Evolutionary conservation across 2,329 filamentous ascomycete genomes (phyloP), one percentile per base, ranked within the genome.

Genomic region (Aspergillus novofumigatus): DNA sequence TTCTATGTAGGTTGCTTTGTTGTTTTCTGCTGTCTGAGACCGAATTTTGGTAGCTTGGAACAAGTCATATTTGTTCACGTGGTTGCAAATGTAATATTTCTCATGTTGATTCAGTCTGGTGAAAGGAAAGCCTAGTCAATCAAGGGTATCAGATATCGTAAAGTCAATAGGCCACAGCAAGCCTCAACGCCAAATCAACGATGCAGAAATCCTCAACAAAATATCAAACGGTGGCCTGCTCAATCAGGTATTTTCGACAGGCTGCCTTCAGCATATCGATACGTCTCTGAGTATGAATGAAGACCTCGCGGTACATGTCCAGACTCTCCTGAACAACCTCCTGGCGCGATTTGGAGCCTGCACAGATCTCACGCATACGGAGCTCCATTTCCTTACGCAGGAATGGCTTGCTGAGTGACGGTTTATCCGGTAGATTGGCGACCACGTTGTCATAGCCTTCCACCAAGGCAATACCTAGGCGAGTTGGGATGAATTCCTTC

Each of bases 351-450:
- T 86, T 89, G 52, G 84, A 86, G 26, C 94, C 94, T 58, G 93
- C 92, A 75, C 94, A 97, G 56, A 99, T 97, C 57, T 90, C 91
- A 72, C 92, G 94, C 93, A 99, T 97, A 72, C 92, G 91, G 60
- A 91, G 78, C 75, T 99, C 94, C 91, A 97, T 97, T 80, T 99
- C 92, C 75, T 97, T 97, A 56, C 94, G 87, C 59, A 99, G 79
- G 71, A 97, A 97, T 0, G 94, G 94, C 75, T 97, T 97, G 72
- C 92, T 91, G 52, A 99, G 83, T 68, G 92, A 97, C 47, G 74
- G 72, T 49, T 73, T 75, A 60, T 77, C 73, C 10, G 69, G 64
- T 26, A 89, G 92, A 67, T 96, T 92, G 61, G 95, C 88, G 56
- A 92, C 91, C 82, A 99, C 93, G 63, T 89, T 87, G 73, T 99